A percentile compares a stretch with the other conserved stretches of the same genome.
Evolutionary conservation across 768 basidiomycete species (phyloP).

Genomic region (Chlorophyllum brunneum): DNA sequence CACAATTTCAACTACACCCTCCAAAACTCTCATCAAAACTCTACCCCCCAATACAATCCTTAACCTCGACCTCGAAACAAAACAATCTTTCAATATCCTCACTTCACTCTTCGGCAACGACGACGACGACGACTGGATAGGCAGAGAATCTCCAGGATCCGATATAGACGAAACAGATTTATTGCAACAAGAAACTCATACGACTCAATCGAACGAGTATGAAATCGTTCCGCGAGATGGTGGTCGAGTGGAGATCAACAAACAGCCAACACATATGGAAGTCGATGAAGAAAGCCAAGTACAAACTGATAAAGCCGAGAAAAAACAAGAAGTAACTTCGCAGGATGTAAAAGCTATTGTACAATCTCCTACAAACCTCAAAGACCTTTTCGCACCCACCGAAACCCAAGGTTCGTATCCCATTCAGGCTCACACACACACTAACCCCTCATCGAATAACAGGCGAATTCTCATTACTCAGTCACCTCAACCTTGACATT

Average conservation of each 20-base stretch:
- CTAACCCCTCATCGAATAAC: not conserved
- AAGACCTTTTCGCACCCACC: constrained; percentile 70
- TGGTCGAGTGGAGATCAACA: constrained; percentile 14
- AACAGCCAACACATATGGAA: not conserved
- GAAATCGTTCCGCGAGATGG: constrained; percentile 31
- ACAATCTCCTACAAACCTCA: constrained; percentile 38
- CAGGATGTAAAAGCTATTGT: not conserved
- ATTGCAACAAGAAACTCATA: constrained; percentile 21
- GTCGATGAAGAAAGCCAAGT: constrained; percentile 8
- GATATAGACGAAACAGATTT: constrained; percentile 46
- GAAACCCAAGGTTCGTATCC: constrained; percentile 57
- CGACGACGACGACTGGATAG: constrained; percentile 53
- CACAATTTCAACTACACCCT: not conserved
- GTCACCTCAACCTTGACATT: constrained; percentile 69
- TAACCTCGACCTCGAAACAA: constrained; percentile 36
- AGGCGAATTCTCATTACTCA: constrained; percentile 75
- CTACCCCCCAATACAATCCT: not conserved
- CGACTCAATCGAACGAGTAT: constrained; percentile 19
- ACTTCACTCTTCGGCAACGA: constrained; percentile 47
- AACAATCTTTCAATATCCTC: constrained; percentile 43
- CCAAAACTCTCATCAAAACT: not conserved
- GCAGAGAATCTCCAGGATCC: constrained; percentile 52
- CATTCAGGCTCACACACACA: not conserved
- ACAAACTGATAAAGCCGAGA: not conserved
- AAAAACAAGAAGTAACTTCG: not conserved